Base-by-base conservation (phyloP, 345 rosid species). In the Murraya paniculata region DNA sequence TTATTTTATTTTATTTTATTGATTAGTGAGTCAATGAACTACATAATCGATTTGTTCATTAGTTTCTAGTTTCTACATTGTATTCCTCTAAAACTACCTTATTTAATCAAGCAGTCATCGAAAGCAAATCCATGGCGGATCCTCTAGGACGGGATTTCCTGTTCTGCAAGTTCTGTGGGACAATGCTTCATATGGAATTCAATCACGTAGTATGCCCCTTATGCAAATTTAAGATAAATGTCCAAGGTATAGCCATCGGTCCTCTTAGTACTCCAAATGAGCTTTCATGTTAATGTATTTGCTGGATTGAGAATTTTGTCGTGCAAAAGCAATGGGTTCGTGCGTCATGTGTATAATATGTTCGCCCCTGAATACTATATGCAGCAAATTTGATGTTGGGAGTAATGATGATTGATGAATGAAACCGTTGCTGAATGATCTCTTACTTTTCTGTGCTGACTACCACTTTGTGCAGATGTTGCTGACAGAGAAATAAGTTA, bases 81-180 rank as follows among this genome's bases (percentile, higher is more conserved):
- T n/a, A 16, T 65, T 75, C 35, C 21, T 75, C 7, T 19, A 9
- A 55, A 76, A 25, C 30, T 71, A 59, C 21, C 24, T 72, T 56
- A 19, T 35, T 25, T 61, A 7, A 38, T 45, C 2, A 13, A 60
- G 16, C 13, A 56, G 53, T 67, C 41, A 10, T 16, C 25, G 31
- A 39, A 74, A 74, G 80, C 58, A 31, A 39, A 30, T 39, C 22
- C 64, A 86, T 84, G 91, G 84, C 80, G 21, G 72, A 19, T 59
- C 57, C 88, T 58, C 74, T 72, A 56, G 85, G 77, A 33, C 85
- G 84, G 7, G 83, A 82, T 70, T 90, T 90, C 81, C 71, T 88
- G 83, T 90, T 90, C 81, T 90, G 91, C 69, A 82, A 72, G 53
- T 71, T 83, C 33, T 90, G 93, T 68, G 91, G 93, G 68, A 86